Conservation (phyloP, 148 eudicot genomes). For the Heliosperma pusillum region DNA sequence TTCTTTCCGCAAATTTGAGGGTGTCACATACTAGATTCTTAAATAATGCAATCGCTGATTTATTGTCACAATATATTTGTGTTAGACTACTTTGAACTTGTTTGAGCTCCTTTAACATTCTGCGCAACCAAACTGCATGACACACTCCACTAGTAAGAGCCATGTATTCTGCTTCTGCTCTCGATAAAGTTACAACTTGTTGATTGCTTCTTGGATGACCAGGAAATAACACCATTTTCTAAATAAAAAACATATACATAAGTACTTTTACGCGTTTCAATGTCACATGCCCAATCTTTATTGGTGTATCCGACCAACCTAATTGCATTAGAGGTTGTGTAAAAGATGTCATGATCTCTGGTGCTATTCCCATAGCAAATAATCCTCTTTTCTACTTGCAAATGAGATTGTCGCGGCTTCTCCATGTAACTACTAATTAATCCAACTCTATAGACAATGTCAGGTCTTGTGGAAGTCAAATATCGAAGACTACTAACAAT, state of each 20-base stretch:
- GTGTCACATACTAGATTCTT: too few species aligned
- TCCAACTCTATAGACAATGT: background rate
- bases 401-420: background rate
- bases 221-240: background rate
- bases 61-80: background rate
- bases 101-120: background rate
- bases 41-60: background rate
- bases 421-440: too few species aligned
- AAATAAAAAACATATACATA: constrained; percentile 2
- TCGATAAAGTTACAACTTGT: background rate
- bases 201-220: constrained; percentile 22
- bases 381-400: background rate
- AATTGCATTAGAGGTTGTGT: too few species aligned
- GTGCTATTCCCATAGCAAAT: too few species aligned
- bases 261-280: too few species aligned
- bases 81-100: background rate
- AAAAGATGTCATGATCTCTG: too few species aligned
- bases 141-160: background rate
- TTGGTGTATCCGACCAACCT: too few species aligned
- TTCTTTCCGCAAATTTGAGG: too few species aligned
- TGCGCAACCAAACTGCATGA: too few species aligned
- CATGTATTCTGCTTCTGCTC: background rate
- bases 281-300: too few species aligned
- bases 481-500: too few species aligned
- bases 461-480: background rate